phyloP scores from a whole-genome alignment of 768 basidiomycete species.

The Pleurotus pulmonarius region DNA sequence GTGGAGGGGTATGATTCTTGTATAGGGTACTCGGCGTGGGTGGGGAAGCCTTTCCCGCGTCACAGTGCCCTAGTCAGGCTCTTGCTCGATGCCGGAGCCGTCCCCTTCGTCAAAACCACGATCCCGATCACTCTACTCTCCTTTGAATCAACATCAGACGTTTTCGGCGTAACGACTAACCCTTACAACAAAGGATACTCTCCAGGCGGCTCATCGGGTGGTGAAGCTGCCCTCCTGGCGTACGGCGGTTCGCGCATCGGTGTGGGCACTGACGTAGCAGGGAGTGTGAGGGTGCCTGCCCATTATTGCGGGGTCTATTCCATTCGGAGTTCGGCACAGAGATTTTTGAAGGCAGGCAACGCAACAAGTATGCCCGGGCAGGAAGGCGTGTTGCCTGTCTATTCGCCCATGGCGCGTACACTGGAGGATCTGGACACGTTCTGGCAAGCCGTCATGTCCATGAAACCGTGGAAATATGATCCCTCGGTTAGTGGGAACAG shows the following conservation, averaged over 20 bases:
- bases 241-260: conserved; percentile 58
- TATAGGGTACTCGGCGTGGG: conserved; percentile 54
- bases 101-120: conserved; percentile 69
- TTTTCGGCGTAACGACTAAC: conserved; percentile 59
- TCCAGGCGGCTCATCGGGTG: conserved; percentile 68
- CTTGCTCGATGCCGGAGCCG: conserved; percentile 56
- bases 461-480: conserved; percentile 67
- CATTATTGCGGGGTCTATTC: conserved; percentile 63
- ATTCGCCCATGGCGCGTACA: conserved; percentile 59
- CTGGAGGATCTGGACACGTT: conserved; percentile 60
- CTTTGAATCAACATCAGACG: conserved; percentile 53
- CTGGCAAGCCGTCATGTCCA: conserved; percentile 56
- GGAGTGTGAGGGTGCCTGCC: conserved; percentile 63
- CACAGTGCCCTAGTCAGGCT: conserved; percentile 51
- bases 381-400: conserved; percentile 51
- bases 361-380: conserved; percentile 48
- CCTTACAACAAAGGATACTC: conserved; percentile 52
- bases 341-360: conserved; percentile 46
- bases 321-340: conserved; percentile 46
- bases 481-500: conserved; percentile 36
- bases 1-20: conserved; percentile 55
- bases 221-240: conserved; percentile 63
- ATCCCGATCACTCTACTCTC: conserved; percentile 55
- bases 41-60: conserved; percentile 36
- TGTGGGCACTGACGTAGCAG: conserved; percentile 68